These are phyloP conservation scores for Dioszegia aurantiaca DNA, from an alignment of 768 basidiomycete genomes.

Conservation along the genomic window DNA sequence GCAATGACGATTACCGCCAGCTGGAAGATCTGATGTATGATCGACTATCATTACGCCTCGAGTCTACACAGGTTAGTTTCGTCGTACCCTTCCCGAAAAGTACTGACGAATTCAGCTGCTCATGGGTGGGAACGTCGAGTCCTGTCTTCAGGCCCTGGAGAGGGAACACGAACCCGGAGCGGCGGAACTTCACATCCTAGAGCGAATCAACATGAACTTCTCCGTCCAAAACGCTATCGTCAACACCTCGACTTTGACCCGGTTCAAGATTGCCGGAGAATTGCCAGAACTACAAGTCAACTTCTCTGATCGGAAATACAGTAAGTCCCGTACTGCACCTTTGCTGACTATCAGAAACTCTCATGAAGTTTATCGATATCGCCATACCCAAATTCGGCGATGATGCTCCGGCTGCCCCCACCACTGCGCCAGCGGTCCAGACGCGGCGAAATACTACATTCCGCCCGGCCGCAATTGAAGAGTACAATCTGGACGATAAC, in stretches of 20 bases:
- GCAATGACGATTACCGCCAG: constrained; percentile 76
- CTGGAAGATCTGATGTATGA: constrained; percentile 96
- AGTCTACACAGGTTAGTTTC: constrained; percentile 78
- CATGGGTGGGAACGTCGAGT: constrained; percentile 75
- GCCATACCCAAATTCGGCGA: constrained; percentile 76
- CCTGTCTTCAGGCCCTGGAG: constrained; percentile 75
- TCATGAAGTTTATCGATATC: constrained; percentile 90
- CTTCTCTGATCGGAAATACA: constrained; percentile 53
- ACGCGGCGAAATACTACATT: constrained; percentile 15
- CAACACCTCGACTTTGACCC: constrained; percentile 71
- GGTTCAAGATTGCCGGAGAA: constrained; percentile 85
- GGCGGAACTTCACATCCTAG: constrained; percentile 74
- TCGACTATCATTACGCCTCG: constrained; percentile 72
- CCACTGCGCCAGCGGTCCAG: not conserved
- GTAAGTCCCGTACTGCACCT: constrained; percentile 23
- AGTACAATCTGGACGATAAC: constrained; percentile 61
- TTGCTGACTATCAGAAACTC: constrained; percentile 60
- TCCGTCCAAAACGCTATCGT: constrained; percentile 90
- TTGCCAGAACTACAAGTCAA: constrained; percentile 85
- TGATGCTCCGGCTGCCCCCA: constrained; percentile 40
- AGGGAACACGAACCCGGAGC: constrained; percentile 55
- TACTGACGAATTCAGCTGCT: constrained; percentile 67
- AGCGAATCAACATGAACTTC: constrained; percentile 85
- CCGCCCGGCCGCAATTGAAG: constrained; percentile 53
- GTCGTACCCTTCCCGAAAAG: not conserved